Evolutionary conservation across 306 rosid species (phyloP), one percentile per base, ranked within the genome.

Genomic region (Hippophae rhamnoides): DNA sequence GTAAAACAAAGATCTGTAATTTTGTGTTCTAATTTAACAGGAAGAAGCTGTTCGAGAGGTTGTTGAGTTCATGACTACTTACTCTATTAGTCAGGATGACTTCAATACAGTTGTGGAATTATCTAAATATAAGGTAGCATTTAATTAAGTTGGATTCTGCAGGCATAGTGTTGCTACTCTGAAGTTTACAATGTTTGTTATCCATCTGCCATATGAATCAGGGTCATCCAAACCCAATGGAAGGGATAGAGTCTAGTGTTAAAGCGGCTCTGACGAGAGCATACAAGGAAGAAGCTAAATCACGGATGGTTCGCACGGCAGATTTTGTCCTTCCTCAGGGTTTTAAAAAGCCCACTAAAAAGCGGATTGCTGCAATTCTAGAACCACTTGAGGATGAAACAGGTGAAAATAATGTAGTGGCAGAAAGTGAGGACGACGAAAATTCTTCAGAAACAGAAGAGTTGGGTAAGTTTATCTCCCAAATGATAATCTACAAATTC

Each of bases 241-340:
- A 86, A 45, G 96, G 93, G 43, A 67, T 88, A 52, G 73, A 54
- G 50, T 81, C 90, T 52, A 82, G 90, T 9, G 85, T 88, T 52
- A 92, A 92, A 64, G 77, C 93, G 62, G 93, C 99, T 58, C 71
- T 92, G 62, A 85, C 99, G 49, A 92, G 79, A 76, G 88, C 93
- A 54, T 92, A 92, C 74, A 92, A 92, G 76, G 96, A 87, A 66
- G 85, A 61, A 64, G 78, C 85, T 74, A 92, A 72, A 64, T 43
- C 76, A 59, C 74, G 86, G 71, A 84, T 74, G 81, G 93, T 85
- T 25, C 73, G 89, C 69, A 82, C 75, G 56, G 87, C 95, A n/a
- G 95, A 85, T 70, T 74, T 83, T 13, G 67, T 82, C 52, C 71
- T 69, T 43, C 74, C 86, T 73, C 85, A 90, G 62, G 99, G 90